Conservation (phyloP, 2,329 filamentous ascomycete genomes). For the Rhynchosporium graminicola region DNA sequence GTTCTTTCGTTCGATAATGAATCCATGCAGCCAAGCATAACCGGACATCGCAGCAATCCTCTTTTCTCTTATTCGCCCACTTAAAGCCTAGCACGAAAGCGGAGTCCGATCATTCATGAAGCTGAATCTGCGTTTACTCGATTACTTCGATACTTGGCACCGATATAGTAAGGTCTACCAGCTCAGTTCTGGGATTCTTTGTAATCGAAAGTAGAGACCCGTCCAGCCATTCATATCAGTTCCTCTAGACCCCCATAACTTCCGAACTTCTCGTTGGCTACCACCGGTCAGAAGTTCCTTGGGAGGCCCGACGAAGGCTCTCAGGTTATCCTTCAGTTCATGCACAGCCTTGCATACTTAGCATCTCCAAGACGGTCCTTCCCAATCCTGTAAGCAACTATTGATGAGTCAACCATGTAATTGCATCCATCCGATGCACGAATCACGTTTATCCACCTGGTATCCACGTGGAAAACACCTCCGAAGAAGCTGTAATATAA, state of each 20-base stretch:
- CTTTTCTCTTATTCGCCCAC: neutral
- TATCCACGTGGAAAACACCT: neutral
- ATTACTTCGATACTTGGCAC: too few species aligned
- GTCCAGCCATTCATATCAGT: too few species aligned
- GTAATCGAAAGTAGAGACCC: too few species aligned
- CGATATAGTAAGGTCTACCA: too few species aligned
- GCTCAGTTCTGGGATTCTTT: too few species aligned
- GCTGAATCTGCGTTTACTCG: too few species aligned
- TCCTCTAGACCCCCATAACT: too few species aligned
- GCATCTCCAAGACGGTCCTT: constrained; percentile 1
- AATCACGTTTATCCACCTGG: neutral
- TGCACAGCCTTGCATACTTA: neutral
- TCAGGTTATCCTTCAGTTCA: neutral
- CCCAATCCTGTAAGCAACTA: neutral
- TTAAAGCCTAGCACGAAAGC: neutral
- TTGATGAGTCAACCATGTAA: neutral
- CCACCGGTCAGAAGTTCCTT: too few species aligned
- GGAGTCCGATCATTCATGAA: neutral
- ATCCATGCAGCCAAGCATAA: constrained; percentile 5
- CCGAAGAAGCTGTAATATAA: neutral
- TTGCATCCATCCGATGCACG: neutral
- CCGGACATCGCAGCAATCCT: neutral
- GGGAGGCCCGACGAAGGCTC: neutral
- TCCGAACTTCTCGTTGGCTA: too few species aligned
- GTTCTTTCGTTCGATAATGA: neutral